Conservation (phyloP, 2,329 filamentous ascomycete species). For the Penicillium sp. region DNA sequence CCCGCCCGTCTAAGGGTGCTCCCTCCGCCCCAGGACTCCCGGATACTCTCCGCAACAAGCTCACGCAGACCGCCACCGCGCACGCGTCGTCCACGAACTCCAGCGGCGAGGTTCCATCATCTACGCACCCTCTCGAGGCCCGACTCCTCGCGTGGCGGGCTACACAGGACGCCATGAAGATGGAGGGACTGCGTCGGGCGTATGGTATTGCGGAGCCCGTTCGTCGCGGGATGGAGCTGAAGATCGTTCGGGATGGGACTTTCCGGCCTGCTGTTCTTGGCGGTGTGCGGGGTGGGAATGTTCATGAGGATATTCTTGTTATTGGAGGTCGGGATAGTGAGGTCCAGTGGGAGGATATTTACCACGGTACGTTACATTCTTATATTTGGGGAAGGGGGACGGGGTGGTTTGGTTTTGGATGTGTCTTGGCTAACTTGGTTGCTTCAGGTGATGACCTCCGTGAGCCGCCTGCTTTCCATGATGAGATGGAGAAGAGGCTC, state of each 20-base stretch:
- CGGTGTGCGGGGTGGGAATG: conserved; percentile 57
- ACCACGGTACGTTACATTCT: conserved; percentile 57
- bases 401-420: neutral
- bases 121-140: conserved; percentile 84
- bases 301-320: conserved; percentile 84
- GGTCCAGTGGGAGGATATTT: conserved; percentile 93
- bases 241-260: conserved; percentile 72
- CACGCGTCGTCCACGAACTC: conserved; percentile 46
- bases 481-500: conserved; percentile 91
- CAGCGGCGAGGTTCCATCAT: conserved; percentile 50
- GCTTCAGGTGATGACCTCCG: conserved; percentile 65
- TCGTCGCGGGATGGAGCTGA: conserved; percentile 89
- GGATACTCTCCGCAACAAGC: conserved; percentile 85
- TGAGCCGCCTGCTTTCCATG: conserved; percentile 71
- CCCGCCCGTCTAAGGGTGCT: conserved; percentile 63
- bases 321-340: conserved; percentile 69
- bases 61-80: conserved; percentile 61
- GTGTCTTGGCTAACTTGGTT: conserved; percentile 5
- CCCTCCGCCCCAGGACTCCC: conserved; percentile 91
- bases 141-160: conserved; percentile 87
- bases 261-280: conserved; percentile 74
- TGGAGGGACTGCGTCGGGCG: conserved; percentile 80
- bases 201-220: conserved; percentile 94
- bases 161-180: conserved; percentile 83
- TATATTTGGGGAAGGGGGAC: no score